Evolutionary conservation across 2,329 filamentous ascomycete genomes (phyloP).

Genomic region (Sphaerulina musiva): DNA sequence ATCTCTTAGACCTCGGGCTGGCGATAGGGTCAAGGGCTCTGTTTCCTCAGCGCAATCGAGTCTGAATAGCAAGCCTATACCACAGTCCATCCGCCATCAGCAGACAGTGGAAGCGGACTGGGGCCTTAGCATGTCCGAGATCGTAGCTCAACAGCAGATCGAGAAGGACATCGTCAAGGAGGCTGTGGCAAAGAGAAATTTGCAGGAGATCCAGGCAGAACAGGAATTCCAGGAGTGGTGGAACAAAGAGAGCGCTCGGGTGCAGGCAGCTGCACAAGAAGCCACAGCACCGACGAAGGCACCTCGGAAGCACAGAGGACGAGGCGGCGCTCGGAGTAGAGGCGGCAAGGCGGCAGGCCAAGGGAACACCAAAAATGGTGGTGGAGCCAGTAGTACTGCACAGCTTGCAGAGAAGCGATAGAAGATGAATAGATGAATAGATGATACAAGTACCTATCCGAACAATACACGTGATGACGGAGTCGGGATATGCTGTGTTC

Average conservation of each 20-base stretch:
- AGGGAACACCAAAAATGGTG: background rate
- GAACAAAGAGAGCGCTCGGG: slow-evolving; percentile 73
- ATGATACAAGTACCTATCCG: no score
- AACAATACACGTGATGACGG: background rate
- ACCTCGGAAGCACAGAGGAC: slow-evolving; percentile 18
- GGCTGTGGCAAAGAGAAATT: slow-evolving; percentile 75
- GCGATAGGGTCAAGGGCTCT: background rate
- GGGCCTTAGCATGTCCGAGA: slow-evolving; percentile 75
- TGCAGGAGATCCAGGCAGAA: slow-evolving; percentile 93
- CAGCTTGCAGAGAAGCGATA: background rate
- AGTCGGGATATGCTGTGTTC: background rate
- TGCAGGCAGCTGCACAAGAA: slow-evolving; percentile 35
- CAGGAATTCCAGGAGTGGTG: slow-evolving; percentile 97
- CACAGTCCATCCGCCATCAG: slow-evolving; percentile 46
- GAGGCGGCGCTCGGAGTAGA: slow-evolving; percentile 15
- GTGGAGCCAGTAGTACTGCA: background rate
- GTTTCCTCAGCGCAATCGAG: slow-evolving; percentile 17
- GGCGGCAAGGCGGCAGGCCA: slow-evolving; percentile 14
- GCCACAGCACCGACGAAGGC: slow-evolving; percentile 15
- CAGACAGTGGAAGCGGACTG: slow-evolving; percentile 57
- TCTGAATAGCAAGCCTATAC: slow-evolving; percentile 35
- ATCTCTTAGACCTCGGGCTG: background rate
- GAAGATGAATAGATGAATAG: background rate
- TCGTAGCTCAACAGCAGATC: slow-evolving; percentile 76
- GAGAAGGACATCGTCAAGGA: slow-evolving; percentile 80